Evolutionary conservation across 2,329 filamentous ascomycete species (phyloP).

Genomic region (Colletotrichum eleusines): DNA sequence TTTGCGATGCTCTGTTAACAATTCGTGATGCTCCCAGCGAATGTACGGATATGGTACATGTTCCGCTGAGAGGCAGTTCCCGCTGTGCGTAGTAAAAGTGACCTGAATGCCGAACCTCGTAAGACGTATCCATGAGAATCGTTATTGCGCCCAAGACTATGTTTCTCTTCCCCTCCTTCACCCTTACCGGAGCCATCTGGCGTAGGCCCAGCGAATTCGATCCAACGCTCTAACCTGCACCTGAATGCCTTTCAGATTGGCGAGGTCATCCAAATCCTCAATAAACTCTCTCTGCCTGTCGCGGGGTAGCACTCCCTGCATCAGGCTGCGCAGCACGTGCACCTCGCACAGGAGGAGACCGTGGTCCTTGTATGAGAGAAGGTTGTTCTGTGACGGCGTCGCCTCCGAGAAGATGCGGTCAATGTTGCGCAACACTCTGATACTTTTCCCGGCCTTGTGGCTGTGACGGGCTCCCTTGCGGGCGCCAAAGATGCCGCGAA

Average conservation of each 20-base stretch:
- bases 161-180: neutral
- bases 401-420: slow-evolving; percentile 82
- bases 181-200: slow-evolving; percentile 72
- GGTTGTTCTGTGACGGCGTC: slow-evolving; percentile 76
- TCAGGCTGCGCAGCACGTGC: slow-evolving; percentile 81
- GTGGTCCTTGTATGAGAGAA: slow-evolving; percentile 92
- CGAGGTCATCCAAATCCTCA: slow-evolving; percentile 87
- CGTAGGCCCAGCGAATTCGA: slow-evolving; percentile 91
- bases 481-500: slow-evolving; percentile 76
- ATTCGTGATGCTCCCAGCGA: slow-evolving; percentile 34
- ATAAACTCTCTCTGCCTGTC: slow-evolving; percentile 86
- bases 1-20: slow-evolving; percentile 39
- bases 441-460: slow-evolving; percentile 75
- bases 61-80: slow-evolving; percentile 22
- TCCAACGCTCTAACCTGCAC: slow-evolving; percentile 84
- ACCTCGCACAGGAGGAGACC: slow-evolving; percentile 91
- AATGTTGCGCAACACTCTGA: slow-evolving; percentile 87
- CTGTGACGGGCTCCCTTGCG: slow-evolving; percentile 75
- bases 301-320: slow-evolving; percentile 75
- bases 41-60: slow-evolving; percentile 29
- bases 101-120: slow-evolving; percentile 37
- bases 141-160: slow-evolving; percentile 28
- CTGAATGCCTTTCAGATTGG: slow-evolving; percentile 83
- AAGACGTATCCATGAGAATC: slow-evolving; percentile 39
- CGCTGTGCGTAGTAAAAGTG: slow-evolving; percentile 36